Conservation (phyloP, 78 protist genomes). For the Thecamonas trahens region DNA sequence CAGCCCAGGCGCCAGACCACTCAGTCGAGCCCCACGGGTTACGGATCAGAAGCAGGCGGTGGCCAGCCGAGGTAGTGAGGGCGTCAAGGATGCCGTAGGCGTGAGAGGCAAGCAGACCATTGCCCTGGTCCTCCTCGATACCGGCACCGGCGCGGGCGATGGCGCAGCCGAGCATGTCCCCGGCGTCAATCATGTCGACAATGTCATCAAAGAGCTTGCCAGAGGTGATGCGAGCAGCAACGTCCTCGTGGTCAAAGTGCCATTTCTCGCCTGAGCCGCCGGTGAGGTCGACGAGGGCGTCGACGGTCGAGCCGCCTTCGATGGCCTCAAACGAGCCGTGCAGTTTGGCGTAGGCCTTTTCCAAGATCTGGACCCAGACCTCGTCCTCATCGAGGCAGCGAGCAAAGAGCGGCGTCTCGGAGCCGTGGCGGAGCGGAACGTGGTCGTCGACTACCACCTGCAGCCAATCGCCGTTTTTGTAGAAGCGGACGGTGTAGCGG, state of each 20-base stretch:
- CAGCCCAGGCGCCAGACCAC: conserved; percentile 46
- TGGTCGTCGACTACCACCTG: conserved; percentile 21
- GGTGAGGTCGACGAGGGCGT: neutral
- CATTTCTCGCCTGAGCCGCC: too few relatives aligned
- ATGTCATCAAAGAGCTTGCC: too few relatives aligned
- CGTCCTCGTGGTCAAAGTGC: too few relatives aligned
- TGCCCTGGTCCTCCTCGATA: too few relatives aligned
- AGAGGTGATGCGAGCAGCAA: too few relatives aligned
- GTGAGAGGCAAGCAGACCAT: neutral
- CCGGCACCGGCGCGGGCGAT: too few relatives aligned
- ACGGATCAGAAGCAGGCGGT: conserved; percentile 13
- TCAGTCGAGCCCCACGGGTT: conserved; percentile 49
- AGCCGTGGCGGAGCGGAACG: conserved; percentile 1
- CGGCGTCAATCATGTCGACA: too few relatives aligned
- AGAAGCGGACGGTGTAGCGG: too few relatives aligned
- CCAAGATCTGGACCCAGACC: neutral
- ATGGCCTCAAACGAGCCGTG: conserved; percentile 4
- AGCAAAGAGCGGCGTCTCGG: neutral
- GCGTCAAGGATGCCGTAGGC: neutral
- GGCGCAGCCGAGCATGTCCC: too few relatives aligned
- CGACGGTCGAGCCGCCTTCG: neutral
- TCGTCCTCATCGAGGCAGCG: neutral
- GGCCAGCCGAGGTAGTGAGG: neutral
- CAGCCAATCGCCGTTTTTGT: neutral
- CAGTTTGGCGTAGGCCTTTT: conserved; percentile 29